A percentile compares a stretch with the other conserved stretches of the same genome.
Evolutionary conservation across 1,284 basidiomycete genomes (phyloP).

Genomic region (Cerrena zonata): DNA sequence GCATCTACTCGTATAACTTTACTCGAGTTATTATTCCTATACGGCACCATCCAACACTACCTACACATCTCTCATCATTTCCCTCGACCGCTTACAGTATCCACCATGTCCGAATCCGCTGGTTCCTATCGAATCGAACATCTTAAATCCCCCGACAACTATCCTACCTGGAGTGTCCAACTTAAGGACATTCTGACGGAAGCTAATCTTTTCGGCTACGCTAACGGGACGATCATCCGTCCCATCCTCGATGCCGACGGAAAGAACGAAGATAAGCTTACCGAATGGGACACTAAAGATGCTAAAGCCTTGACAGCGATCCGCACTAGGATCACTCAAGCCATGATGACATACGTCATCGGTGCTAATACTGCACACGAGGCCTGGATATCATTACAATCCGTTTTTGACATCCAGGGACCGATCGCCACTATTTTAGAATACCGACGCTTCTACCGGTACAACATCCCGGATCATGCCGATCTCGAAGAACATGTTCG

Average conservation of each 20-base stretch:
- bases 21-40: no score
- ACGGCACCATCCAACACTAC: no score
- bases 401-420: slow-evolving; percentile 21
- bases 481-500: slow-evolving; percentile 9
- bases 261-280: slow-evolving; percentile 4
- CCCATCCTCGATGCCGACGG: slow-evolving; percentile 5
- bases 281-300: slow-evolving; percentile 21
- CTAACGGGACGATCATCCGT: slow-evolving; percentile 6
- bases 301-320: slow-evolving; percentile 23
- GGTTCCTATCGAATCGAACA: slow-evolving; percentile 6
- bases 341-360: slow-evolving; percentile 20
- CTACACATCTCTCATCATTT: no score
- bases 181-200: slow-evolving; percentile 28
- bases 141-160: slow-evolving; percentile 2
- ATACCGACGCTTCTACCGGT: background rate
- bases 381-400: slow-evolving; percentile 23
- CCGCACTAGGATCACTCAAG: slow-evolving; percentile 18
- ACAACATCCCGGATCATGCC: slow-evolving; percentile 1
- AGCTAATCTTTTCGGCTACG: slow-evolving; percentile 16
- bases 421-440: slow-evolving; percentile 12
- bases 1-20: no score
- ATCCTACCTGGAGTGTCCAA: slow-evolving; percentile 23
- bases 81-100: no score
- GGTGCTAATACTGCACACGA: slow-evolving; percentile 15
- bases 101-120: no score